Evolutionary conservation across 352 stramenopile genomes (phyloP).

Genomic region (Phytophthora rubi): DNA sequence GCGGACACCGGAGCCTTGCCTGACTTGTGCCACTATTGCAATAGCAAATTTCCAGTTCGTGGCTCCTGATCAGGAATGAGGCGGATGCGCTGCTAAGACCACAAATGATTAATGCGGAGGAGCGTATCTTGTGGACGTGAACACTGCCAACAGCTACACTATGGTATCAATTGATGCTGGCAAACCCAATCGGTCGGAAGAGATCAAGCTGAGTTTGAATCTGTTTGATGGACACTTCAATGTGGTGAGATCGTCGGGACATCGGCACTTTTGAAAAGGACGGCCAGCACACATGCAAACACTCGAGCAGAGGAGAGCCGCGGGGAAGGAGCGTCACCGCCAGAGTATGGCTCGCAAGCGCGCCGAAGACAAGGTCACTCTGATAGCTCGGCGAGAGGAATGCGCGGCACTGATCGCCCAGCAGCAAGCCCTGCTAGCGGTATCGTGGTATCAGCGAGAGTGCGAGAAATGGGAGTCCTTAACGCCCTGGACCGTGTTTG

Average conservation of each 20-base stretch:
- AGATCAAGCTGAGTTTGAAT: not conserved
- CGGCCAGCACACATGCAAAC: conserved; percentile 12
- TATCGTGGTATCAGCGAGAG: conserved; percentile 9
- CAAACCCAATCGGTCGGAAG: not conserved
- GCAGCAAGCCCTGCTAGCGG: conserved; percentile 11
- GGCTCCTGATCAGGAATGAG: not conserved
- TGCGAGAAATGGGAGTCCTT: not conserved
- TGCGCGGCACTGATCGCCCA: conserved; percentile 3
- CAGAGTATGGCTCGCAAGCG: conserved; percentile 25
- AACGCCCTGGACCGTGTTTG: not conserved
- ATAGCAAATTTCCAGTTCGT: not conserved
- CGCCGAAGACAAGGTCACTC: not conserved
- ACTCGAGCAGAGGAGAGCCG: conserved; percentile 7
- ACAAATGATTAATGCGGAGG: not conserved
- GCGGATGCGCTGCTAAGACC: not conserved
- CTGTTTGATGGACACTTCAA: not conserved
- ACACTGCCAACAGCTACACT: conserved; percentile 3
- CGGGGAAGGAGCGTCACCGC: conserved; percentile 19
- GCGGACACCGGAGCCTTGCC: not conserved
- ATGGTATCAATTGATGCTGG: conserved; percentile 2
- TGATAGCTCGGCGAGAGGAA: conserved; percentile 8
- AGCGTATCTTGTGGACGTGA: conserved; percentile 3
- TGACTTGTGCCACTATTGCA: not conserved
- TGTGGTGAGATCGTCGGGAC: not conserved
- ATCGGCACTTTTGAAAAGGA: conserved; percentile 9